Conservation (phyloP, 495 filamentous ascomycete species). For the Trichoderma orchidacearum region DNA sequence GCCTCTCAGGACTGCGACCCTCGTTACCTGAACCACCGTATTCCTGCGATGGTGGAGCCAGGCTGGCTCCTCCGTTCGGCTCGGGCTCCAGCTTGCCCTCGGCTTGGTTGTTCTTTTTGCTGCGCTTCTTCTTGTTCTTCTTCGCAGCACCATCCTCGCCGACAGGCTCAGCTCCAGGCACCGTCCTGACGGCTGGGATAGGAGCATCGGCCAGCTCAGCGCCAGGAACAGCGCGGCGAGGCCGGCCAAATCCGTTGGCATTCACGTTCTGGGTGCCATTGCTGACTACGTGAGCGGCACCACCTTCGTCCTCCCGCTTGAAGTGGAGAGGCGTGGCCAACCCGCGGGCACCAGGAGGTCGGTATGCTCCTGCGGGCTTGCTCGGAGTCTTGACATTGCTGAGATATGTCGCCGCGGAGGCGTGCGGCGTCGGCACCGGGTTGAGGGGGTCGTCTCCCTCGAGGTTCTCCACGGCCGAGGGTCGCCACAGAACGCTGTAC, state of each 20-base stretch:
- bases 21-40: constrained; percentile 25
- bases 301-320: constrained; percentile 95
- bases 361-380: constrained; percentile 90
- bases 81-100: constrained; percentile 12
- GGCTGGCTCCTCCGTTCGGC: constrained; percentile 15
- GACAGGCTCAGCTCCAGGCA: constrained; percentile 49
- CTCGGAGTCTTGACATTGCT: constrained; percentile 79
- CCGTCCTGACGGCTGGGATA: constrained; percentile 39
- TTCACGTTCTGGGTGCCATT: constrained; percentile 57
- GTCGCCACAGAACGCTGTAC: constrained; percentile 86
- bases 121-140: constrained; percentile 98
- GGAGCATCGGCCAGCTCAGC: constrained; percentile 35
- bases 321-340: constrained; percentile 81
- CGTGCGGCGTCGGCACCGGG: constrained; percentile 66
- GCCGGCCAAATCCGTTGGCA: constrained; percentile 69
- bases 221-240: constrained; percentile 38
- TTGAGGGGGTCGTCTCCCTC: constrained; percentile 61
- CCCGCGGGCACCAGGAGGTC: constrained; percentile 90
- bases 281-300: constrained; percentile 67
- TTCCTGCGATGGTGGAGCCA: constrained; percentile 27
- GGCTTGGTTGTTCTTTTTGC: constrained; percentile 67
- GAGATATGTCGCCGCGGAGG: constrained; percentile 72
- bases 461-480: constrained; percentile 45
- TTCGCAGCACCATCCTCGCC: constrained; percentile 73
- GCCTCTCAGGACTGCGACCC: constrained; percentile 52